phyloP scores from a whole-genome alignment of 306 rosid genomes.

The Pyrus betulifolia region DNA sequence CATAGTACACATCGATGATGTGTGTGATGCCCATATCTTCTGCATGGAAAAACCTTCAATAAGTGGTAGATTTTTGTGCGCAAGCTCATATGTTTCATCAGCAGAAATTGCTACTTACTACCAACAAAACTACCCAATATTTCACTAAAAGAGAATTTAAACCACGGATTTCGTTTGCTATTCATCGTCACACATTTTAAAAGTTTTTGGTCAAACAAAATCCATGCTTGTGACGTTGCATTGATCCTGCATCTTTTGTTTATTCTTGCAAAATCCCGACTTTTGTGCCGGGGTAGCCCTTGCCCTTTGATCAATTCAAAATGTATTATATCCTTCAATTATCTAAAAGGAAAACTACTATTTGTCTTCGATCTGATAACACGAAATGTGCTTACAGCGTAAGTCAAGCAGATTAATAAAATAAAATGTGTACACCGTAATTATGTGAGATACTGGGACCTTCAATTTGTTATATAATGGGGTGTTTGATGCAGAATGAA shows the following conservation, averaged over 20 bases:
- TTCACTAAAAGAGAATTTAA: not conserved
- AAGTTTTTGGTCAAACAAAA: too few relatives aligned
- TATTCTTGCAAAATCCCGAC: too few relatives aligned
- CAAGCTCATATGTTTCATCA: conserved; percentile 35
- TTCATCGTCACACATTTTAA: too few relatives aligned
- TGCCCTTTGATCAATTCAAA: too few relatives aligned
- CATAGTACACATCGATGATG: conserved; percentile 25
- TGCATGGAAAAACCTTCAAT: conserved; percentile 25
- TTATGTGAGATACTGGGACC: not conserved
- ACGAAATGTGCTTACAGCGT: too few relatives aligned
- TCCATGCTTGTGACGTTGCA: not conserved
- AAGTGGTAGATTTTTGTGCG: conserved; percentile 28
- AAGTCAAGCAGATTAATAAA: too few relatives aligned
- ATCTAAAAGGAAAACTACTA: too few relatives aligned
- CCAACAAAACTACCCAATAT: conserved; percentile 20
- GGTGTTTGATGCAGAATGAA: not conserved
- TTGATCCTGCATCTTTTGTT: too few relatives aligned
- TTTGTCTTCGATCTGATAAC: too few relatives aligned
- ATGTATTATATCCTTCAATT: too few relatives aligned
- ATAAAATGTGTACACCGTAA: not conserved
- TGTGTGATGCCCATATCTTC: conserved; percentile 30
- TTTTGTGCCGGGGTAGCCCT: too few relatives aligned
- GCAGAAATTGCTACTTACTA: conserved; percentile 38
- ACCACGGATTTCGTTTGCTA: too few relatives aligned
- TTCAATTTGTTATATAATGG: not conserved